Evolutionary conservation across 2,329 filamentous ascomycete species (phyloP).

Genomic region (Trichoderma pleuroti): DNA sequence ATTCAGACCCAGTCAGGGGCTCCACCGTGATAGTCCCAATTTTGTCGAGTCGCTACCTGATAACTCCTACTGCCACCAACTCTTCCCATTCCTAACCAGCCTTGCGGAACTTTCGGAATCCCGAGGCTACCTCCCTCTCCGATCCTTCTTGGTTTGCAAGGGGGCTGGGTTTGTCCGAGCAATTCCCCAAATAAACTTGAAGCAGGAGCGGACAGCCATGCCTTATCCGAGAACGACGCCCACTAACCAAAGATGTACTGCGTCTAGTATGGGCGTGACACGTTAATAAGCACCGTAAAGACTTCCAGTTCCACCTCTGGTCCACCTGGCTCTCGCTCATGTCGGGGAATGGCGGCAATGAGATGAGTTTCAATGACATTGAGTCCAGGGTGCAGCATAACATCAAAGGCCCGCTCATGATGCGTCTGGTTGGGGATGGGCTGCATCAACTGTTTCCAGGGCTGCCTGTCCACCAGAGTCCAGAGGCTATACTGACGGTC

Average conservation of each 20-base stretch:
- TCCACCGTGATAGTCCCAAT: background rate
- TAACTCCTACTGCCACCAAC: background rate
- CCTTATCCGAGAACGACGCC: background rate
- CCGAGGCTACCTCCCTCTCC: background rate
- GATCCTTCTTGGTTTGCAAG: background rate
- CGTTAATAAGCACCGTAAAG: conserved; percentile 70
- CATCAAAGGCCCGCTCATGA: conserved; percentile 70
- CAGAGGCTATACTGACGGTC: conserved; percentile 73
- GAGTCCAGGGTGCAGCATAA: conserved; percentile 65
- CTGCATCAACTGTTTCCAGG: conserved; percentile 47
- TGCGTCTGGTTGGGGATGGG: conserved; percentile 55
- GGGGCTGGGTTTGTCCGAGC: background rate
- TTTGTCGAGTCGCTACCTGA: conserved; percentile 3
- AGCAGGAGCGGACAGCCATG: background rate
- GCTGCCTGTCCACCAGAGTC: conserved; percentile 64
- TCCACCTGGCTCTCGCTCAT: conserved; percentile 53
- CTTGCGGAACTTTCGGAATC: background rate
- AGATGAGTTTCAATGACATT: conserved; percentile 78
- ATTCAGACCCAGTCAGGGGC: background rate
- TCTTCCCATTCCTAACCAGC: background rate
- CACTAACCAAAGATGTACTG: background rate
- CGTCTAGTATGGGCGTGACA: conserved; percentile 34
- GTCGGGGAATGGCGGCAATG: conserved; percentile 64
- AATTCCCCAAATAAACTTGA: background rate
- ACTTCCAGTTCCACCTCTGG: conserved; percentile 73